Base-by-base conservation (phyloP, 371 early-diverging fungal genomes). In the Mortierella sp. region DNA sequence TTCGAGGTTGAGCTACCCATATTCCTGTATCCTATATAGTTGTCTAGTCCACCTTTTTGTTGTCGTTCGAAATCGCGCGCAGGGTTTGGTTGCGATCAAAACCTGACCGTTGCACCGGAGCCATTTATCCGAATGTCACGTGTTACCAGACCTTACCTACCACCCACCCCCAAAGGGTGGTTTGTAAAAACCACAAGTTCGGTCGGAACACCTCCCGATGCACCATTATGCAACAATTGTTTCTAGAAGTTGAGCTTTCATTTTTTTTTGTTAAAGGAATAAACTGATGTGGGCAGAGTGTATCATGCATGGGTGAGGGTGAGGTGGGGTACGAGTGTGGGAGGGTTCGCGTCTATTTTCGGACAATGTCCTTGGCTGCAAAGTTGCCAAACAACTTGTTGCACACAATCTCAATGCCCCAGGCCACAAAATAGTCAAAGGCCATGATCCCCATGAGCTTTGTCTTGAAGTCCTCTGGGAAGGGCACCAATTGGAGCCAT, bases 401-500 rank as follows among this genome's bases (percentile, higher is more conserved):
- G 71, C 86, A 83, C 7, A 67, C 72, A 62, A 67, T 64, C 61
- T 87, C 87, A 53, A 87, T 66, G 0, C 55, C 58, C 63, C 71
- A 86, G 0, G 84, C 82, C 7, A 70, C 61, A 54, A 78, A 81
- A 74, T 86, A 87, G 50, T 87, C 87, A 18, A 71, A 78, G 0
- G 80, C 82, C 82, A 87, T 87, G 57, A 79, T 72, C 19, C 78
- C 63, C 53, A 83, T 79, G 56, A 87, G 28, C 34, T 62, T 63
- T 54, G 81, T 78, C 73, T 84, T 84, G 74, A 87, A 87, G 58
- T 90, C 90, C 42, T 85, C 88, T 34, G 95, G 96, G 89, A 97
- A 95, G 23, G 90, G 90, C 27, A 97, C 98, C 57, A 98, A 84
- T 81, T 95, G 92, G 71, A 98, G 88, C 78, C 89, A 88, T 59